Evolutionary conservation across 2,329 filamentous ascomycete species (phyloP).

Genomic region (Rhinocladiella similis): DNA sequence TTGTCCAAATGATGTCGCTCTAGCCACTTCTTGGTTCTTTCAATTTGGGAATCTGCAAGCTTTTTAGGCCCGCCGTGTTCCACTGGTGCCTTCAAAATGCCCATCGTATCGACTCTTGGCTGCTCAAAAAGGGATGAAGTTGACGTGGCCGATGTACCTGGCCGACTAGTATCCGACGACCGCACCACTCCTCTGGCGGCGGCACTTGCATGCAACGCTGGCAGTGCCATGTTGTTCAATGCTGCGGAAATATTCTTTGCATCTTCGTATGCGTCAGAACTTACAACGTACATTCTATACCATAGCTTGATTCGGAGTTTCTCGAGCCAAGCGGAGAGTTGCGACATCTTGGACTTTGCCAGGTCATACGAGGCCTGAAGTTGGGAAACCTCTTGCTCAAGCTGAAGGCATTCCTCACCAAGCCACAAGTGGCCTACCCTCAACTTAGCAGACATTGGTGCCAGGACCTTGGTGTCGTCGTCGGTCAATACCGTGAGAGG

Average conservation of each 20-base stretch:
- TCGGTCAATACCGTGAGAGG: conserved; percentile 53
- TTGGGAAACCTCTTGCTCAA: conserved; percentile 23
- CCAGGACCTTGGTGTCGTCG: conserved; percentile 71
- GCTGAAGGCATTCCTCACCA: conserved; percentile 7
- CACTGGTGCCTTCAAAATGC: conserved; percentile 77
- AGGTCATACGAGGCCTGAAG: conserved; percentile 11
- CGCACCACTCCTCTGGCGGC: conserved; percentile 11
- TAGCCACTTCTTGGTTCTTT: conserved; percentile 80
- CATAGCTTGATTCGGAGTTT: conserved; percentile 95
- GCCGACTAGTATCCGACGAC: conserved; percentile 36
- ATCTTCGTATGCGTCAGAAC: conserved; percentile 84
- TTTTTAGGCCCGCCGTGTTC: conserved; percentile 92
- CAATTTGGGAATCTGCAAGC: conserved; percentile 90
- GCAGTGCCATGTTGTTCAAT: conserved; percentile 82
- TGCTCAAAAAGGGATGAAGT: conserved; percentile 68
- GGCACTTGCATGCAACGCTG: conserved; percentile 34
- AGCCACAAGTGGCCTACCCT: conserved; percentile 65
- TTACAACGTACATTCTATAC: conserved; percentile 92
- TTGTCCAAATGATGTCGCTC: conserved; percentile 81
- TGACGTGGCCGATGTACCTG: conserved; percentile 47
- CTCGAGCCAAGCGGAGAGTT: conserved; percentile 71
- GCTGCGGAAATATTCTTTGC: conserved; percentile 83
- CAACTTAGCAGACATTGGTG: conserved; percentile 72
- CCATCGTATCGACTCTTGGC: conserved; percentile 80
- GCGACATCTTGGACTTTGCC: conserved; percentile 28